These are phyloP conservation scores for Saccharomyces pastorianus DNA, from an alignment of 1,139 yeast species.

Conservation along the genomic window DNA sequence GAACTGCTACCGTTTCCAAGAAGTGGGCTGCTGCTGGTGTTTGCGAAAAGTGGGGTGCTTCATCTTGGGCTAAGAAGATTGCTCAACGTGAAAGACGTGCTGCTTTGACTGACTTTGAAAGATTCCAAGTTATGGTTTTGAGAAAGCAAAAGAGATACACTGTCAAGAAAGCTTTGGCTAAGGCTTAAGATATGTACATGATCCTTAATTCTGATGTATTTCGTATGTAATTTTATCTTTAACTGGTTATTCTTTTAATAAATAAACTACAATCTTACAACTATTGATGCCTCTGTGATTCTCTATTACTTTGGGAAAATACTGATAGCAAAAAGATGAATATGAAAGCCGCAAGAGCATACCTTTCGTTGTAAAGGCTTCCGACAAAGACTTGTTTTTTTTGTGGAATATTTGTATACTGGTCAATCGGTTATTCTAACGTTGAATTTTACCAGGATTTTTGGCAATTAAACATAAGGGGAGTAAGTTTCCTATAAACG, in stretches of 20 bases:
- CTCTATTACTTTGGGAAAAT: constrained; percentile 2
- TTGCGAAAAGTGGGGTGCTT: constrained; percentile 82
- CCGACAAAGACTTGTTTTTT: too few relatives aligned
- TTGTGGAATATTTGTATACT: too few relatives aligned
- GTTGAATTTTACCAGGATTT: too few relatives aligned
- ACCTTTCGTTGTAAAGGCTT: too few relatives aligned
- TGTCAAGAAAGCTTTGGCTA: constrained; percentile 85
- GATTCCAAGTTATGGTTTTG: constrained; percentile 97
- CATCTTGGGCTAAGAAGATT: constrained; percentile 97
- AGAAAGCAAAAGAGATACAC: constrained; percentile 96
- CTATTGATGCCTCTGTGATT: constrained; percentile 1
- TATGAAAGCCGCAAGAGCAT: too few relatives aligned
- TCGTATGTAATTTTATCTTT: constrained; percentile 1
- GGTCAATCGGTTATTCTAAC: too few relatives aligned
- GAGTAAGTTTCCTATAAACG: too few relatives aligned
- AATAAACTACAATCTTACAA: background rate
- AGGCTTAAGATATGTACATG: constrained; percentile 46
- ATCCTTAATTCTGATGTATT: background rate
- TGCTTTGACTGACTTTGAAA: constrained; percentile 90
- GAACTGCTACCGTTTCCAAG: constrained; percentile 78
- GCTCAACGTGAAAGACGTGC: constrained; percentile 92
- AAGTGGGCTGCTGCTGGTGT: constrained; percentile 91
- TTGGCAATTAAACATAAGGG: too few relatives aligned
- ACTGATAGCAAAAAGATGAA: too few relatives aligned
- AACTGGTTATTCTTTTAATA: background rate